Evolutionary conservation across 2,329 filamentous ascomycete species (phyloP), one percentile per base, ranked within the genome.

Genomic region (Boeremia lycopersici): DNA sequence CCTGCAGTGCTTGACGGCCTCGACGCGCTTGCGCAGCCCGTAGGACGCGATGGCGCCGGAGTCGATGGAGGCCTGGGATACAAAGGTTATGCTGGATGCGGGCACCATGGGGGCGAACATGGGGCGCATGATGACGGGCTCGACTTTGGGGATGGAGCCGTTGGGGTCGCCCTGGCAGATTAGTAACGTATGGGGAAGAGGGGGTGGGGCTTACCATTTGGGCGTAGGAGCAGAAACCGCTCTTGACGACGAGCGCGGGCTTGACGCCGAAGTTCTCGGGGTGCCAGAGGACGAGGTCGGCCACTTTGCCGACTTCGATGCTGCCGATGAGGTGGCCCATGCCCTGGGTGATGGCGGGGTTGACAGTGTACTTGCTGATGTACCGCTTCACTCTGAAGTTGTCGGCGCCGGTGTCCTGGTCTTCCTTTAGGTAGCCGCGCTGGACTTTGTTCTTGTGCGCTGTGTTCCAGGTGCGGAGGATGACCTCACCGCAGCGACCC

Each of bases 381-480:
- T 98, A 98, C 25, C 93, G 79, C 80, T 96, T 96, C 6, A 96
- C 93, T 35, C 93, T 82, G 78, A 91, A 92, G 74, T 98, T 98
- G 71, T 98, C 93, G 0, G 89, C 91, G 10, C 81, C 88, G 0
- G 89, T 88, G 19, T 84, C 90, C 60, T 88, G 82, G 67, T 98
- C 93, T 78, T 96, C 90, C 6, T 84, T 79, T 26, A 98, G 77
- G 1, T 76, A 70, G 0, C 93, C 93, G 8, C 93, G 84, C 77
- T 97, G 92, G 15, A 87, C 72, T 77, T 96, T 96, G 74, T 98
- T 98, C 84, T 97, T 97, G 78, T 97, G 91, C 0, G 93, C 93
- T 2, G 93, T 98, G 76, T 97, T 93, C 93, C 93, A 98, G 0
- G 93, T 97, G 11, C 93, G 86, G 23, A 96, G 81, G 57, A 98